Conservation (phyloP, 352 stramenopile genomes). For the Blastocystis sp. region DNA sequence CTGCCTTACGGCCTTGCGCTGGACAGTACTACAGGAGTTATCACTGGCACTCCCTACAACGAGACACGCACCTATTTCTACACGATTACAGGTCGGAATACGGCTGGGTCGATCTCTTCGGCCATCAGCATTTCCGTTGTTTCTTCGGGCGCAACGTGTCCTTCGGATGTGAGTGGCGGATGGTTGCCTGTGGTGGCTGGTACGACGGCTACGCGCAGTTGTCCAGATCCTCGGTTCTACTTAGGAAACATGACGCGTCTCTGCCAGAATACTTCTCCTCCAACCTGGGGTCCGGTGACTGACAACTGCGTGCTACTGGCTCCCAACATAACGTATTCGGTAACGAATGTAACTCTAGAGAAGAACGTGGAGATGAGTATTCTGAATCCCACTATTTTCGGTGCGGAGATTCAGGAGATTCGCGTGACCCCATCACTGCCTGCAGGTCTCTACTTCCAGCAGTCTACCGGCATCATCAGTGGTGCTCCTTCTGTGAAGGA, state of each 20-base stretch:
- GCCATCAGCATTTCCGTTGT: slow-evolving; percentile 30
- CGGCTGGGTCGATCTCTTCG: slow-evolving; percentile 49
- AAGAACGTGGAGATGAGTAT: slow-evolving; percentile 51
- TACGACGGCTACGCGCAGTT: slow-evolving; percentile 11
- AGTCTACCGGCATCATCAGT: background rate
- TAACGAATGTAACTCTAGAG: slow-evolving; percentile 36
- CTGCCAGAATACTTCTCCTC: background rate
- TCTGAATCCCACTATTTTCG: slow-evolving; percentile 8
- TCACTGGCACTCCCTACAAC: slow-evolving; percentile 18
- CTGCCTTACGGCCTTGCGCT: slow-evolving; percentile 25
- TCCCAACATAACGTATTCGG: slow-evolving; percentile 56
- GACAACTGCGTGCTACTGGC: slow-evolving; percentile 12
- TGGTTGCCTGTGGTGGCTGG: background rate
- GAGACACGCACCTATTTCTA: slow-evolving; percentile 33
- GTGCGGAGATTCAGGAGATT: background rate
- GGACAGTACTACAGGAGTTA: background rate
- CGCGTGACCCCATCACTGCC: background rate
- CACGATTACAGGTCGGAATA: slow-evolving; percentile 57
- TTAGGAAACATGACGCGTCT: slow-evolving; percentile 17
- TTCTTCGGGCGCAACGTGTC: background rate
- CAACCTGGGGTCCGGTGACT: background rate
- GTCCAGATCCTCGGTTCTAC: slow-evolving; percentile 6
- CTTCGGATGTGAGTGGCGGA: background rate
- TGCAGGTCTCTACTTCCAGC: slow-evolving; percentile 24
- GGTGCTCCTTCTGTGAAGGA: slow-evolving; percentile 19